Evolutionary conservation across 1,284 basidiomycete genomes (phyloP).

Genomic region (Naganishia albida): DNA sequence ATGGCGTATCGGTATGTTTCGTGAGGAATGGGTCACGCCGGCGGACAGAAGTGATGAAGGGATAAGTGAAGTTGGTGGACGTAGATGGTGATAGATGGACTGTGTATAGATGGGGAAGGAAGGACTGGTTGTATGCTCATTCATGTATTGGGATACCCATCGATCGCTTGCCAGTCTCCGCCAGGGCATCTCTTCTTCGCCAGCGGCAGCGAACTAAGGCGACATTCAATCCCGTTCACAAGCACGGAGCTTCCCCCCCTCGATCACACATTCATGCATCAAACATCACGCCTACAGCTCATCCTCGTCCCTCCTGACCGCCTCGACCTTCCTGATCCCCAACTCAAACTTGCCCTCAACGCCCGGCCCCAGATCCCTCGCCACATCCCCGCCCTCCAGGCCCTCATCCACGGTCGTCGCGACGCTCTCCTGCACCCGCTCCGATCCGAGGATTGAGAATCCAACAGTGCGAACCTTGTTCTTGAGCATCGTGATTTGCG

Average conservation of each 20-base stretch:
- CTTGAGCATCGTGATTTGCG: conserved; percentile 55
- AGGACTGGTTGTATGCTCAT: too few relatives aligned
- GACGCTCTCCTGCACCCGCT: conserved; percentile 37
- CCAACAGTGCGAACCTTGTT: conserved; percentile 56
- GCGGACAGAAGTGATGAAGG: too few relatives aligned
- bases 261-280: not conserved
- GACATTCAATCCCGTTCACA: too few relatives aligned
- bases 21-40: too few relatives aligned
- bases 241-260: too few relatives aligned
- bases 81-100: too few relatives aligned
- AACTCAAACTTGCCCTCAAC: conserved; percentile 56
- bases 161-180: too few relatives aligned
- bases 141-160: too few relatives aligned
- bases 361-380: conserved; percentile 14
- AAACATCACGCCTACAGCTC: not conserved
- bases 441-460: conserved; percentile 54
- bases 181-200: too few relatives aligned
- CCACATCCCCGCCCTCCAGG: not conserved
- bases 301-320: conserved; percentile 47
- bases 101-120: too few relatives aligned
- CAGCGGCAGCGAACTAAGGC: too few relatives aligned
- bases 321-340: conserved; percentile 52
- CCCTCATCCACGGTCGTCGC: conserved; percentile 28
- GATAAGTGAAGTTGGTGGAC: too few relatives aligned
- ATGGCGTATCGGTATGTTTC: not conserved